A percentile compares a stretch with the other conserved stretches of the same genome.
phyloP scores from a whole-genome alignment of 176 grass and related monocot species.

The Musa itinerans region DNA sequence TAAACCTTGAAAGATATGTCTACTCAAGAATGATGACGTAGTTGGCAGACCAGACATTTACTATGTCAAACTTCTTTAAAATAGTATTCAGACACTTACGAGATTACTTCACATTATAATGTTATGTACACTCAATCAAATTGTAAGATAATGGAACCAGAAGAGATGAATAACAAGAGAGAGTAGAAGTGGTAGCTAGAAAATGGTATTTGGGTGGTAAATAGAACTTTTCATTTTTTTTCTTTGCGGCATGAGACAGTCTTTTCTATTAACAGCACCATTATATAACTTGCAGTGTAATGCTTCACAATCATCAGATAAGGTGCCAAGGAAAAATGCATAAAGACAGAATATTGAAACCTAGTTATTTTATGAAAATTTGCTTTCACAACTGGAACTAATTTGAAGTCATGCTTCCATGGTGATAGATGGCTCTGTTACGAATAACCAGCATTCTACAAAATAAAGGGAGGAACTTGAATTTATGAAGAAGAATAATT shows the following conservation, averaged over 20 bases:
- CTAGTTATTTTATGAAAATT: background rate
- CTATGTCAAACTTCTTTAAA: too few relatives aligned
- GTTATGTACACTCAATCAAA: too few relatives aligned
- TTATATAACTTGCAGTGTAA: background rate
- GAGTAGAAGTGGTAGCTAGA: background rate
- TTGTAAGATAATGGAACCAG: background rate
- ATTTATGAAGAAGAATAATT: background rate
- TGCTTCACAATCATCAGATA: background rate
- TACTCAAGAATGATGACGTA: background rate
- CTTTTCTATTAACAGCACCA: background rate
- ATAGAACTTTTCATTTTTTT: background rate
- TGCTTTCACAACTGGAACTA: background rate
- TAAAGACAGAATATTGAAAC: background rate
- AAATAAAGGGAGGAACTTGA: background rate
- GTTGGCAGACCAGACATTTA: background rate
- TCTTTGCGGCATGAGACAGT: background rate
- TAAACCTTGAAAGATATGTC: background rate
- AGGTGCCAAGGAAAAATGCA: background rate
- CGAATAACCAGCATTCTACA: background rate
- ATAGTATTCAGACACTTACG: background rate
- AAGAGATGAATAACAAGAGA: background rate
- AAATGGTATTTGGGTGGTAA: background rate
- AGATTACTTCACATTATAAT: background rate
- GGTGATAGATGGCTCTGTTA: background rate
- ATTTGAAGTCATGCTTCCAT: background rate